These are phyloP conservation scores for Hemisphaericaspora subhashii DNA, from an alignment of 1,139 yeast species.

Conservation along the genomic window DNA sequence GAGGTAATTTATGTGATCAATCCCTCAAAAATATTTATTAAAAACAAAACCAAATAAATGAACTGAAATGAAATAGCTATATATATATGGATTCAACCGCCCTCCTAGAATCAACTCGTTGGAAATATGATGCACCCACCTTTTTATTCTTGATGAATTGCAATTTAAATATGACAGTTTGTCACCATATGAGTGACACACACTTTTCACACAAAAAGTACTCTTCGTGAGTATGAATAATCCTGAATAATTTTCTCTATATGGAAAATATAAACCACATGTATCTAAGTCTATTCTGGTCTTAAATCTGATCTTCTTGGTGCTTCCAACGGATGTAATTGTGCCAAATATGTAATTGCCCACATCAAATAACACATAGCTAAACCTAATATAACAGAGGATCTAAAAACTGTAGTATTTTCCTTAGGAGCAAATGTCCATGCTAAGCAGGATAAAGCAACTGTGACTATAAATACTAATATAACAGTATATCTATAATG, in stretches of 20 bases:
- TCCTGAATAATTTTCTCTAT: neutral
- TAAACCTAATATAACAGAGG: conserved; percentile 76
- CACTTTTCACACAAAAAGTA: no score
- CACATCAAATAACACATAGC: conserved; percentile 93
- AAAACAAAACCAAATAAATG: neutral
- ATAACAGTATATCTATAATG: conserved; percentile 69
- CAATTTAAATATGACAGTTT: no score
- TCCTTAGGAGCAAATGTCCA: conserved; percentile 64
- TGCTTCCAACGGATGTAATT: conserved; percentile 76
- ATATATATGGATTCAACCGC: neutral
- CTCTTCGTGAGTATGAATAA: no score
- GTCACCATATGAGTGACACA: no score
- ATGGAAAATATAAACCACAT: neutral
- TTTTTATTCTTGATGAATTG: no score
- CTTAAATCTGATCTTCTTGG: conserved; percentile 79
- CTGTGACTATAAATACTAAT: conserved; percentile 60
- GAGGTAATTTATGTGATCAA: no score
- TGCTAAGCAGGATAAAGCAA: conserved; percentile 58
- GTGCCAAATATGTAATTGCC: conserved; percentile 86
- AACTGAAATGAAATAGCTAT: neutral
- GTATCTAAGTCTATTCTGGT: conserved; percentile 48
- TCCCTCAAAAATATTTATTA: neutral
- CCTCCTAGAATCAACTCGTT: no score
- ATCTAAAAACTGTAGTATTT: conserved; percentile 80
- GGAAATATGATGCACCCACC: no score